phyloP scores from a whole-genome alignment of 2,329 filamentous ascomycete species.

The Fusarium ambrosium region DNA sequence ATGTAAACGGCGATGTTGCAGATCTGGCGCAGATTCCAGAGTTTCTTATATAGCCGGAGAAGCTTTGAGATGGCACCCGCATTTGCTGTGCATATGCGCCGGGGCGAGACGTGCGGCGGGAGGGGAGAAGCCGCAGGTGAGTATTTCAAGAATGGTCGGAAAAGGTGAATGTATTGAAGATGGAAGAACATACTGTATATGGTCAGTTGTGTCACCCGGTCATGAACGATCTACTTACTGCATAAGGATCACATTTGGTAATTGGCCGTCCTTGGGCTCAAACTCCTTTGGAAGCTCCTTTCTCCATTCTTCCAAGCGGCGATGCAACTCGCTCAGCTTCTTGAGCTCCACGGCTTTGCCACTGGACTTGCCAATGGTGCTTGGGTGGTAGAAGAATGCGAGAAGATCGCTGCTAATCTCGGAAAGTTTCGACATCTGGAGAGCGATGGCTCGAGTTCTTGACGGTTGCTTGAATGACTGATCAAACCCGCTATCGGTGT shows the following conservation, averaged over 20 bases:
- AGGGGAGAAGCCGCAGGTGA: constrained; percentile 84
- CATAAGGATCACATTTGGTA: constrained; percentile 83
- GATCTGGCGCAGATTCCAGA: constrained; percentile 91
- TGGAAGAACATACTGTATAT: constrained; percentile 92
- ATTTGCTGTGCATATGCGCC: constrained; percentile 91
- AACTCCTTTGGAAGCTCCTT: constrained; percentile 86
- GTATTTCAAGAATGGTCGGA: constrained; percentile 95
- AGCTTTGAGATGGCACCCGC: constrained; percentile 92
- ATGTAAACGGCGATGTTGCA: constrained; percentile 98
- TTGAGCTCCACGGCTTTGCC: constrained; percentile 89
- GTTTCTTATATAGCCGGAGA: constrained; percentile 93
- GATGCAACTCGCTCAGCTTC: constrained; percentile 92
- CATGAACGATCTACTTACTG: constrained; percentile 76
- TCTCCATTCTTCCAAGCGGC: constrained; percentile 90
- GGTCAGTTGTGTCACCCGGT: constrained; percentile 15
- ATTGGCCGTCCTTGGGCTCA: constrained; percentile 88
- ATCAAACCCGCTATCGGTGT: constrained; percentile 85
- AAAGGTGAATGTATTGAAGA: constrained; percentile 93
- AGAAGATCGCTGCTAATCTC: constrained; percentile 95
- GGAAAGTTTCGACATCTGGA: constrained; percentile 86
- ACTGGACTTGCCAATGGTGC: constrained; percentile 70
- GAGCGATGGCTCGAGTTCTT: constrained; percentile 82
- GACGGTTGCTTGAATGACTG: constrained; percentile 82
- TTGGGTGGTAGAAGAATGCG: constrained; percentile 91
- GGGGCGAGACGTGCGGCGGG: constrained; percentile 87